A percentile compares a stretch with the other conserved stretches of the same genome.
Conservation (phyloP, 208 protist genomes). For the Trypanosoma rangeli region DNA sequence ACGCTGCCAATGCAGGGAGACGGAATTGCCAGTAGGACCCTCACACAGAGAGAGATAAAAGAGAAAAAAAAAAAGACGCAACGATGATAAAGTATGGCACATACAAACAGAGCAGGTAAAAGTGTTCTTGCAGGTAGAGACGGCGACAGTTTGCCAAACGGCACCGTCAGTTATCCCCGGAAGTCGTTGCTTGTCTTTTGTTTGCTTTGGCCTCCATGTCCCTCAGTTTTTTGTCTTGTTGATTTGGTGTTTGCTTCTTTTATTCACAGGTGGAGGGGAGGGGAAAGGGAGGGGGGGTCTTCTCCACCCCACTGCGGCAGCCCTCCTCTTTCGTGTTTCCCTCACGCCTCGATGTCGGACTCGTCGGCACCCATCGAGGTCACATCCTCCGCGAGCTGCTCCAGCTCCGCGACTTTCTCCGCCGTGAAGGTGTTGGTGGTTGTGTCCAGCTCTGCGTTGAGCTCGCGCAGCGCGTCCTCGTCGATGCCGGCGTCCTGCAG, state of each 20-base stretch:
- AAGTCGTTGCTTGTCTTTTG: not conserved
- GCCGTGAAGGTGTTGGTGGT: slow-evolving; percentile 62
- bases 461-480: slow-evolving; percentile 54
- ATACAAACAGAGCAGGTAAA: not conserved
- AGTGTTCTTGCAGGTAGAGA: not conserved
- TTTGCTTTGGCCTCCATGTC: not conserved
- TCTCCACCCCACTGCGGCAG: too few species aligned
- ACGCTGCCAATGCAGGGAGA: too few species aligned
- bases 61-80: not conserved
- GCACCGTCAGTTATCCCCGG: not conserved
- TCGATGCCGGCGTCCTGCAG: slow-evolving; percentile 70
- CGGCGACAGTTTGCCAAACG: not conserved
- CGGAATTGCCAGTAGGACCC: too few species aligned
- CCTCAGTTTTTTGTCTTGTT: not conserved
- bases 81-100: not conserved
- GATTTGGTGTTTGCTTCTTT: not conserved
- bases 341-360: slow-evolving; percentile 40
- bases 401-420: slow-evolving; percentile 72
- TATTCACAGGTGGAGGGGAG: too few species aligned
- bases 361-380: slow-evolving; percentile 86
- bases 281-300: too few species aligned
- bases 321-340: not conserved
- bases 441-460: slow-evolving; percentile 53
- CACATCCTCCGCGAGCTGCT: slow-evolving; percentile 72
- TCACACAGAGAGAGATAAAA: slow-evolving; percentile 1